Evolutionary conservation across 2,329 filamentous ascomycete genomes (phyloP).

Genomic region (Sporothrix schenckii): DNA sequence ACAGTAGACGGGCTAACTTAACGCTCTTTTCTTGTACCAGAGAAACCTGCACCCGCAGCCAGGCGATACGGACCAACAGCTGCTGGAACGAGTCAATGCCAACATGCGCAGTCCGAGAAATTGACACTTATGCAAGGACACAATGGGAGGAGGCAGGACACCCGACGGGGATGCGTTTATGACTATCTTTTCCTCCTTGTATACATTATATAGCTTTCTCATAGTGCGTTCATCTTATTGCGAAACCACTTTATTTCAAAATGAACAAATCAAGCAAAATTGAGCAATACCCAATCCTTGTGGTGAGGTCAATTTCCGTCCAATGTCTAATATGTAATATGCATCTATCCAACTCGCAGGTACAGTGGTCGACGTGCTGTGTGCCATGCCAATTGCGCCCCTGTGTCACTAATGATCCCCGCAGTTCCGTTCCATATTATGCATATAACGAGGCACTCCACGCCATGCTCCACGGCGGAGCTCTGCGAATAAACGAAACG

Average conservation of each 20-base stretch:
- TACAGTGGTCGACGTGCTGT: not conserved
- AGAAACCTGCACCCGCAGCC: constrained; percentile 52
- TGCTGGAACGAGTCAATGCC: constrained; percentile 52
- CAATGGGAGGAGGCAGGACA: not conserved
- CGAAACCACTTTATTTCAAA: constrained; percentile 2
- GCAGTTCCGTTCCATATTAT: not conserved
- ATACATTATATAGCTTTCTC: not conserved
- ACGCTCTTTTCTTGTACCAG: constrained; percentile 40
- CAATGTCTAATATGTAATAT: constrained; percentile 7
- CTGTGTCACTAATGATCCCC: not conserved
- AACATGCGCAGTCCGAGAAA: constrained; percentile 51
- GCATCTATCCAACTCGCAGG: not conserved
- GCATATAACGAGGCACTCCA: not conserved
- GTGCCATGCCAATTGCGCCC: not conserved
- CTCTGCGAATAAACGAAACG: constrained; percentile 20
- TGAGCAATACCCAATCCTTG: not conserved
- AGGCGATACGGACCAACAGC: constrained; percentile 50
- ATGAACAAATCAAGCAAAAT: not conserved
- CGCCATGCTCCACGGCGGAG: not conserved
- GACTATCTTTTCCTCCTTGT: not conserved
- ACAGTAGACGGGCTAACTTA: constrained; percentile 10
- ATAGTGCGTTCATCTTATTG: not conserved
- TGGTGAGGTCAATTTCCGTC: not conserved
- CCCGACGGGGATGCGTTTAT: not conserved
- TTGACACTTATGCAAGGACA: constrained; percentile 35